Evolutionary conservation across 1,284 basidiomycete genomes (phyloP), one percentile per base, ranked within the genome.

Genomic region (Amylostereum chailletii): DNA sequence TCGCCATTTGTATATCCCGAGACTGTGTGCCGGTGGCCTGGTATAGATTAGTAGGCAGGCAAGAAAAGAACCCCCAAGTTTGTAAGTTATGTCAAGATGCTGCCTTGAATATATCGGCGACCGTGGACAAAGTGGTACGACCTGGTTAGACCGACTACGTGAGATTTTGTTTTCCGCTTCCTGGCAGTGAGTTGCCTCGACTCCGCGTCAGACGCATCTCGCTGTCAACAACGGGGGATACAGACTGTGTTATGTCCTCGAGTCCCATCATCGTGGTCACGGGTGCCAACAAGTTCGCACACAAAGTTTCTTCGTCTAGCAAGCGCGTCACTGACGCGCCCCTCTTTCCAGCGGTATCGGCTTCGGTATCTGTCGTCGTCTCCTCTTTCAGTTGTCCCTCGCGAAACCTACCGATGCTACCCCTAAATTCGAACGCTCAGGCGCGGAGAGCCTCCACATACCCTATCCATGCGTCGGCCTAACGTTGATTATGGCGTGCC

Each of bases 401-500:
- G 60, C 62, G 11, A 60, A 58, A 44, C 79, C 76, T 1, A 62
- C 70, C 11, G 82, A 85, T 58, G 71, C 75, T 0, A 59, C 62
- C 9, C 76, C 79, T 0, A 70, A 72, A 53, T 67, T 66, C 51
- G 51, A 46, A 34, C 33, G 43, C 41, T 42, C 56, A n/a, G 42
- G 42, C 42, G 6, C 47, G 46, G 33, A 51, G 34, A 31, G 53
- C 51, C 29, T 42, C 8, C 46, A 46, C 9, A n/a, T 51, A n/a
- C 41, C 43, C 3, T 47, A 60, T 55, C 57, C 69, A 50, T 74
- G 73, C 58, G 65, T 79, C 47, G 72, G 79, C 5, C 60, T 91
- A 34, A 93, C 88, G 0, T 70, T 95, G 38, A 79, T 95, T 54
- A 75, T 95, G 69, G 92, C 90, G 0, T 94, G 91, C 62, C 77